phyloP scores from a whole-genome alignment of 768 basidiomycete species.

The Hygrophorus pudorinus region DNA sequence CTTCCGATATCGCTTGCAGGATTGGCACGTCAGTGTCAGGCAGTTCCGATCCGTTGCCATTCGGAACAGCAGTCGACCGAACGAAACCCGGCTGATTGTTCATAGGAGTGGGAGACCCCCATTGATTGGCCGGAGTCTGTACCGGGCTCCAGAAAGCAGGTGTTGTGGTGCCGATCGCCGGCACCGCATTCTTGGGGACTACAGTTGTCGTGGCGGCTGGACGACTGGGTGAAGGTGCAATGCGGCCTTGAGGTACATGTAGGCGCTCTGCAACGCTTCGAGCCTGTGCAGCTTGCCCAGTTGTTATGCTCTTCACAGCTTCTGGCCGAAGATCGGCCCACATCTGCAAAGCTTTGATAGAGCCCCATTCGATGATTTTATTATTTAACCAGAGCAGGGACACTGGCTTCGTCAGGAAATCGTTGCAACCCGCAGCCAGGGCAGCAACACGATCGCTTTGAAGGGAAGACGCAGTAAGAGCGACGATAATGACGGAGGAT shows the following conservation, averaged over 20 bases:
- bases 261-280: slow-evolving; percentile 36
- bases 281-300: slow-evolving; percentile 30
- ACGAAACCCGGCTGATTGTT: neutral
- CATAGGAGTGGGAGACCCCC: slow-evolving; percentile 5
- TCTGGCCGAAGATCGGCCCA: slow-evolving; percentile 78
- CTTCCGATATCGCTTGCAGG: too few species aligned
- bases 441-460: slow-evolving; percentile 93
- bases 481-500: slow-evolving; percentile 96
- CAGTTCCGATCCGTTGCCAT: too few species aligned
- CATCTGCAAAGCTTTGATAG: slow-evolving; percentile 90
- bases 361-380: slow-evolving; percentile 99
- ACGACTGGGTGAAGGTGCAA: slow-evolving; percentile 21
- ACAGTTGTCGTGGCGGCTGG: neutral
- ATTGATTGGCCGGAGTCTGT: slow-evolving; percentile 11
- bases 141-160: slow-evolving; percentile 9
- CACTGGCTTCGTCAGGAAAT: slow-evolving; percentile 97
- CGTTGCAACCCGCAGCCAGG: slow-evolving; percentile 97
- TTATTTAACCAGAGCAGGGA: slow-evolving; percentile 91
- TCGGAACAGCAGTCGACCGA: neutral
- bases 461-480: slow-evolving; percentile 94
- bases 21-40: too few species aligned
- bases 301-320: slow-evolving; percentile 26
- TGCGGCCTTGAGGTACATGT: slow-evolving; percentile 30
- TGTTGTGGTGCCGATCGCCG: slow-evolving; percentile 3
- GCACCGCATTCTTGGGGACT: neutral